Base-by-base conservation (phyloP, 1,284 basidiomycete species). In the Microbotryum violaceum region DNA sequence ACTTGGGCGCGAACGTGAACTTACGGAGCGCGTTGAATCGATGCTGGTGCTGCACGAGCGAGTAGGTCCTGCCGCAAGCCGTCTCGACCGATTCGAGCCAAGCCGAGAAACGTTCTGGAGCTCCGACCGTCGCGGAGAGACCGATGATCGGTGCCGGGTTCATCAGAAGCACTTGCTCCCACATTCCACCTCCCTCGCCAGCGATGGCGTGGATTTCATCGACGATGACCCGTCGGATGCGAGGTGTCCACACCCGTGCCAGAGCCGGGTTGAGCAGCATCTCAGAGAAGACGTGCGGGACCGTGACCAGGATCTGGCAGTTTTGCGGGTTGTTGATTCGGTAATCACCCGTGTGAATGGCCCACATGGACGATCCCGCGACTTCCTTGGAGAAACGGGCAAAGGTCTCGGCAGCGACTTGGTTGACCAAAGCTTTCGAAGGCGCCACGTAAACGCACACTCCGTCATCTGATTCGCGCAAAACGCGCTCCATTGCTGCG, bases 121-220 rank as follows among this genome's bases (percentile, higher is more conserved):
- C 76, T 23, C 85, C 85, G 37, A 87, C 79, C 0, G 85, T 87
- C 0, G 86, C 85, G 4, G 85, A 86, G 37, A 87, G 77, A 45
- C 85, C 85, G 63, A 87, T 84, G 63, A 87, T 79, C 1, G 85
- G 85, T 33, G 64, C 67, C 46, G 67, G 64, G 62, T 68, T 68
- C 64, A 68, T 65, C 46, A 68, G 54, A 6, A 68, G 53, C 6
- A 68, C 64, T 63, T 68, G 67, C 67, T 87, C 85, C 85, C 85
- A 86, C 4, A 85, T 82, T 0, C 82, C 77, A 1, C 84, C 84
- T 66, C 84, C 82, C 66, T 84, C 79, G 58, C 85, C 83, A 3
- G 85, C 85, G 49, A 87, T 85, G 2, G 81, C 80, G 70, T 87
- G 85, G 49, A 87, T 85, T 71, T 87, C 85, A 62, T 87, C 85